These are phyloP conservation scores for Amanita molliuscula DNA, from an alignment of 768 basidiomycete species.

Conservation along the genomic window DNA sequence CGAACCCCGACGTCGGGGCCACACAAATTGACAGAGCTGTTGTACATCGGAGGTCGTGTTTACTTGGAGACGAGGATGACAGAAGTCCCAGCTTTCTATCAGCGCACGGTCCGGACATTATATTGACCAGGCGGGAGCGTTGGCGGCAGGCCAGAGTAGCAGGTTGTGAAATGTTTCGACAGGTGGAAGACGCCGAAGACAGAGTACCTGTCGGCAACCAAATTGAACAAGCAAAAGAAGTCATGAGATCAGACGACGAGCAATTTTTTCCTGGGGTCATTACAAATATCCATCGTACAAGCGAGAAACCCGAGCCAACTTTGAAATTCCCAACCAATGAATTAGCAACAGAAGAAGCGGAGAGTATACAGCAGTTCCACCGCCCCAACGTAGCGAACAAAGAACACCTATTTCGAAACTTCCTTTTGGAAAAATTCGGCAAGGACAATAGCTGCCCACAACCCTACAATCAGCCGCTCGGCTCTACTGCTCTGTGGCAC, in stretches of 20 bases:
- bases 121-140: slow-evolving; percentile 34
- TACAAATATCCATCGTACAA: too few species aligned
- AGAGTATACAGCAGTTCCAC: too few species aligned
- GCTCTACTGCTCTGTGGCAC: not conserved
- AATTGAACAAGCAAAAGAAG: too few species aligned
- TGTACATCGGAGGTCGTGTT: not conserved
- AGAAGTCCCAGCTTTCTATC: not conserved
- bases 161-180: too few species aligned
- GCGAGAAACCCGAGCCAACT: too few species aligned
- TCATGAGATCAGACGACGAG: too few species aligned
- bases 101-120: slow-evolving; percentile 12
- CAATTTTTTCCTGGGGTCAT: too few species aligned
- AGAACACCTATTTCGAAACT: too few species aligned
- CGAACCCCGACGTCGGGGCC: not conserved
- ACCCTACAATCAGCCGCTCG: not conserved
- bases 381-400: too few species aligned
- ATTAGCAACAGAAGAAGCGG: too few species aligned
- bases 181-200: not conserved
- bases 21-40: not conserved
- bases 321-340: too few species aligned
- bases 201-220: not conserved
- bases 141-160: slow-evolving; percentile 8
- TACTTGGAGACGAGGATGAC: not conserved
- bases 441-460: not conserved
- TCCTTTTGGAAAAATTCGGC: not conserved